Evolutionary conservation across 139 green algal species (phyloP).

Genomic region (Coccomyxa sp.): DNA sequence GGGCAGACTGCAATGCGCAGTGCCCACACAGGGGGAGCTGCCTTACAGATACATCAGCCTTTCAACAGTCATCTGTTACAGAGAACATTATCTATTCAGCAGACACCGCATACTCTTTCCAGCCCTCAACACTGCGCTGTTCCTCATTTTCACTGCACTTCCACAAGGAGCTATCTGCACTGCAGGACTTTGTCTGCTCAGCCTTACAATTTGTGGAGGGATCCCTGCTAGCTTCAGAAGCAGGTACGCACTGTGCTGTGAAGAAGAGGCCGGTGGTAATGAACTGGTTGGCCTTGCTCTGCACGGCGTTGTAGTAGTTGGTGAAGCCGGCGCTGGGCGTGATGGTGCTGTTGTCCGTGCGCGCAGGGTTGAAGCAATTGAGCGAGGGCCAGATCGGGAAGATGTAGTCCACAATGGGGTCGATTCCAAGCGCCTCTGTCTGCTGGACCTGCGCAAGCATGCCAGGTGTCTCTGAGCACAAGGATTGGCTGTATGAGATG

Average conservation of each 20-base stretch:
- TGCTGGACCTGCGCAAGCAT: neutral
- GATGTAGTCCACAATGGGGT: conserved; percentile 10
- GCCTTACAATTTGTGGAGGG: neutral
- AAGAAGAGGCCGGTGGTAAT: conserved; percentile 1
- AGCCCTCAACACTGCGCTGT: too few relatives aligned
- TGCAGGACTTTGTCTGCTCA: neutral
- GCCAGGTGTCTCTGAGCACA: too few relatives aligned
- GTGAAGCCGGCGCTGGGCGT: neutral
- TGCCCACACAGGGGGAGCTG: too few relatives aligned
- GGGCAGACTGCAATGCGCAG: too few relatives aligned
- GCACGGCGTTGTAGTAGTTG: neutral
- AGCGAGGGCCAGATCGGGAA: conserved; percentile 4
- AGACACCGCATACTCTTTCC: too few relatives aligned
- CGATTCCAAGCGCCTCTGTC: neutral
- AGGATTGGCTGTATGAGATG: too few relatives aligned
- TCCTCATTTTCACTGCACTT: too few relatives aligned
- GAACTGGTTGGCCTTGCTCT: conserved; percentile 1
- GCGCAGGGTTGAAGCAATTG: neutral
- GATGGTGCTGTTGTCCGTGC: neutral
- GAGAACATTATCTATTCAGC: too few relatives aligned
- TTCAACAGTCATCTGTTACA: too few relatives aligned
- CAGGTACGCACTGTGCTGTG: neutral
- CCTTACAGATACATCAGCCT: too few relatives aligned
- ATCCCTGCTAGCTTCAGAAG: neutral
- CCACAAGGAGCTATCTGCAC: neutral